Percentiles rank a stretch among this genome's conserved stretches.
These are phyloP conservation scores for Melampsora medusae DNA, from an alignment of 1,284 basidiomycete species.

Conservation along the genomic window DNA sequence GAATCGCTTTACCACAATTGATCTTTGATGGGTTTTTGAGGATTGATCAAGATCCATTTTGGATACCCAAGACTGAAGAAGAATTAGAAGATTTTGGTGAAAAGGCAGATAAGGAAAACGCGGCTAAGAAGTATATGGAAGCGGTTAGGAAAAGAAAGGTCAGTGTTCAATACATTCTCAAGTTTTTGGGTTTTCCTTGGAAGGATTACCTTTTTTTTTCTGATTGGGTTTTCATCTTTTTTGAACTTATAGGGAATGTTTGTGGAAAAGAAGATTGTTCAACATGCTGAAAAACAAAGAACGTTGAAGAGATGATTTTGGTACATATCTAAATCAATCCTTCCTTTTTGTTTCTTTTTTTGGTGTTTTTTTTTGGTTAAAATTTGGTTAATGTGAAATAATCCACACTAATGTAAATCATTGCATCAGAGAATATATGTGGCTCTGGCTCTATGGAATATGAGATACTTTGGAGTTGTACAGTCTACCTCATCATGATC, in stretches of 20 bases:
- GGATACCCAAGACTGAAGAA: constrained; percentile 97
- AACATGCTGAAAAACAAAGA: constrained; percentile 91
- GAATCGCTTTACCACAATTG: constrained; percentile 91
- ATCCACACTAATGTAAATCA: background rate
- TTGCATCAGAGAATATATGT: background rate
- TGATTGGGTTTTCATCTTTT: background rate
- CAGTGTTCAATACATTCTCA: background rate
- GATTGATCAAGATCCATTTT: constrained; percentile 91
- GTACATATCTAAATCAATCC: background rate
- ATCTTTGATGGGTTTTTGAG: constrained; percentile 73
- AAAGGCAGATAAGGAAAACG: constrained; percentile 86
- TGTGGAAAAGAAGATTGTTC: constrained; percentile 85
- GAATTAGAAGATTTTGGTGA: constrained; percentile 96
- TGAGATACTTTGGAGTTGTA: background rate
- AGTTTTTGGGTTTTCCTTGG: background rate
- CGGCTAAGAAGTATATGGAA: constrained; percentile 95
- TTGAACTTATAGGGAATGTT: constrained; percentile 67
- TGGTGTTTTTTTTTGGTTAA: too few species aligned
- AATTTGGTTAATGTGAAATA: constrained; percentile 13
- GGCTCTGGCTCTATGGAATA: background rate
- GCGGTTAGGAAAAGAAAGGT: constrained; percentile 77
- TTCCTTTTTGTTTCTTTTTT: too few species aligned
- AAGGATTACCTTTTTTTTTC: background rate
- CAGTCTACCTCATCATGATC: background rate
- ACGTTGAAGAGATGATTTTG: constrained; percentile 73